phyloP scores from a whole-genome alignment of 768 basidiomycete genomes.

The Rhizopogon salebrosus region DNA sequence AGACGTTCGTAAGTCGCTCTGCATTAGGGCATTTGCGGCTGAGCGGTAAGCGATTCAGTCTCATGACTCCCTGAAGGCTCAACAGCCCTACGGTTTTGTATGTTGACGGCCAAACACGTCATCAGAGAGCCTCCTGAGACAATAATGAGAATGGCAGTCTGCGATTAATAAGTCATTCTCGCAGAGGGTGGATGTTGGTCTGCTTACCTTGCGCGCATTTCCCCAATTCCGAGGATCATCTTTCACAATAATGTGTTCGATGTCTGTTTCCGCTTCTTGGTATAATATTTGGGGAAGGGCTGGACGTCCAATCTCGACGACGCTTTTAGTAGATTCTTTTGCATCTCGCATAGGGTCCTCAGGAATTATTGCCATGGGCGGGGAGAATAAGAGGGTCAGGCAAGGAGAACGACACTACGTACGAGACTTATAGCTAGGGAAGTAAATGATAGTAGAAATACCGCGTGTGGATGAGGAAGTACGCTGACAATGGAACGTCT shows the following conservation, averaged over 20 bases:
- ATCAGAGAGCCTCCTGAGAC: slow-evolving; percentile 25
- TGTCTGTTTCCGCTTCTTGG: slow-evolving; percentile 19
- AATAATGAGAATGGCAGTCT: slow-evolving; percentile 20
- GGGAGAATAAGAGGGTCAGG: background rate
- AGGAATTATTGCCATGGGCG: background rate
- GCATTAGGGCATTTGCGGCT: slow-evolving; percentile 69
- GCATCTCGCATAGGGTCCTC: background rate
- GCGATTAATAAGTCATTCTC: background rate
- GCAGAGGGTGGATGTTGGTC: background rate
- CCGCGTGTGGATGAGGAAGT: too few species aligned
- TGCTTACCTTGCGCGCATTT: slow-evolving; percentile 44
- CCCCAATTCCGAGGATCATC: slow-evolving; percentile 67
- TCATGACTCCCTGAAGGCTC: too few species aligned
- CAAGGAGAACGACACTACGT: background rate
- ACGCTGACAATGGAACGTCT: too few species aligned
- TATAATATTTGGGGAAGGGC: background rate
- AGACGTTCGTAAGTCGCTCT: slow-evolving; percentile 56
- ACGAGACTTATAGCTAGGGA: background rate
- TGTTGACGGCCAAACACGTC: slow-evolving; percentile 18
- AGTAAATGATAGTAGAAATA: too few species aligned
- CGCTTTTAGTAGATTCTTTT: background rate
- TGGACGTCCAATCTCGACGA: background rate
- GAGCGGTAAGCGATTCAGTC: background rate
- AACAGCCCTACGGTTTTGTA: slow-evolving; percentile 22
- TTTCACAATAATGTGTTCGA: slow-evolving; percentile 38